Base-by-base conservation (phyloP, 116 monocot genomes). In the Trichopus zeylanicus region DNA sequence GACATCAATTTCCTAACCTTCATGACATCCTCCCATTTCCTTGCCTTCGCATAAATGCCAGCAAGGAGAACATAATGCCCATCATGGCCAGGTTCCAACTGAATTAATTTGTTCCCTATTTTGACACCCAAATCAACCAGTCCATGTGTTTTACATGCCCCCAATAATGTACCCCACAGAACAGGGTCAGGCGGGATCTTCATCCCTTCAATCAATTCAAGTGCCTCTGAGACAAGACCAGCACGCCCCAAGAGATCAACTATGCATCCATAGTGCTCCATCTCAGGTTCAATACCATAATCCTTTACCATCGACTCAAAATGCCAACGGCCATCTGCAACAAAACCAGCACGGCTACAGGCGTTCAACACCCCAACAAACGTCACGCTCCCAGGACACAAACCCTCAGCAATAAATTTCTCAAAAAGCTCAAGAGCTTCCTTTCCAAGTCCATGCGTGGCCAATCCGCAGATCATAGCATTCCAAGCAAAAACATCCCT, bases 221-320 rank as follows among this genome's bases (percentile, higher is more conserved):
- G 29, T 16, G 88, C 93, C 70, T 93, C 88, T 5, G 48, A 26
- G 0, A 93, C 74, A 31, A 76, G 70, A 5, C 93, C 93, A 0
- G 88, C 93, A 26, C 93, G 81, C 13, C 81, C 66, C 20, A 93
- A 67, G 9, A 88, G 72, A 68, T 93, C 88, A 32, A 93, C 81
- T 26, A 88, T 78, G 73, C 93, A 93, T 9, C 93, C 88, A 59
- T 88, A 93, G 51, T 93, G 93, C 54, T 93, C 93, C 79, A 85
- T 85, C 61, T 88, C 88, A 13, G 82, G 81, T 56, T 81, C 55
- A 22, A 93, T 80, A 1, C 69, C 63, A 67, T 87, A 68, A 48
- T 76, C 70, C 1, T 57, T 53, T 15, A 46, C 30, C 88, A 93
- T 88, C 4, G 59, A 68, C 3, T 69, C 51, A 53, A 88, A 93